Base-by-base conservation (phyloP, 441 rosid genomes). In the Gossypium aridum region DNA sequence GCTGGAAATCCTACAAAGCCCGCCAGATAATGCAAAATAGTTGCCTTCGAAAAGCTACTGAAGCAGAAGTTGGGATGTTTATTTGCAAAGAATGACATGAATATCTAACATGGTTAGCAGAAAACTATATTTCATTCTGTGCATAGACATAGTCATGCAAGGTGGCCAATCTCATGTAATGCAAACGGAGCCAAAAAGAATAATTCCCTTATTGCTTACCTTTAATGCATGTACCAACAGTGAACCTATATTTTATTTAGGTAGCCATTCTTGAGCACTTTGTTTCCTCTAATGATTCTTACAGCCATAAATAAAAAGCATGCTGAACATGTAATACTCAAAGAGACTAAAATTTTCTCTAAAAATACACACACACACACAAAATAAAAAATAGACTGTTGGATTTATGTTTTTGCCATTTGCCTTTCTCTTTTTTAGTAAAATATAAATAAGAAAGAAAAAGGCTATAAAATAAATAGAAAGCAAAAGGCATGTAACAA, bases 241-340 rank as follows among this genome's bases (percentile, higher is more conserved):
- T 31, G 34, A 20, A 65, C 62, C 47, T 20, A 31, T 72, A 31
- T 72, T 28, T 23, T 19, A 23, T 55, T 63, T 45, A 2, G 14
- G 49, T 31, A 25, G 14, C 53, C 25, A 70, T 31, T 43, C 55
- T 74, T 26, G 16, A 75, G 22, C 72, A 64, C 69, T 69, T 69
- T 53, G 64, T 14, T 25, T 26, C 51, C 66, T 53, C 56, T 34
- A 64, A 10, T 63, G 72, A 75, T n/a, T 63, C 55, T 68, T 12
- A 73, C 14, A 77, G 8, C n/a, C 55, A 63, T 25, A 51, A 54
- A 39, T 19, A 76, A 70, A 55, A 22, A 12, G 22, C 57, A 47
- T 1, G n/a, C 20, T 22, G 47, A 43, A 9, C 47, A 43, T 2
- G 47, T 43, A 43, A 43, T 9, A 43, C 47, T 43, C 47, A 43